A percentile compares a stretch with the other conserved stretches of the same genome.
These are phyloP conservation scores for Coemansia sp. DNA, from an alignment of 192 early-diverging fungal species.

Conservation along the genomic window DNA sequence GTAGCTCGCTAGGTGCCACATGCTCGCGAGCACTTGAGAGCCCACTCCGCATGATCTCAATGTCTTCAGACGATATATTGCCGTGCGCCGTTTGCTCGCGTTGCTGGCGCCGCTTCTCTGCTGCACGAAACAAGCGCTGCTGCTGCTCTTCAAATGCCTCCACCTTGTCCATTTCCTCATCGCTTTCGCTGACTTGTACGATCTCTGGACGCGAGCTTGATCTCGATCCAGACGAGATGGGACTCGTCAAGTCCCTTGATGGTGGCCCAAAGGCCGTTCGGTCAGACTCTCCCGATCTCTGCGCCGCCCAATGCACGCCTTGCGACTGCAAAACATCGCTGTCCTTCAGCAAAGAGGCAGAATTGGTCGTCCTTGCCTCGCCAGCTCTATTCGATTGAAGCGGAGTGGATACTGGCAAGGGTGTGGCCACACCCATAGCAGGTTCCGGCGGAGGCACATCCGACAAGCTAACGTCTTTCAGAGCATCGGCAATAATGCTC, in stretches of 20 bases:
- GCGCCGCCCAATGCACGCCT: slow-evolving; percentile 11
- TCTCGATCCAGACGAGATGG: slow-evolving; percentile 16
- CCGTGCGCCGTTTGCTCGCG: slow-evolving; percentile 32
- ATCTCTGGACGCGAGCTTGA: slow-evolving; percentile 18
- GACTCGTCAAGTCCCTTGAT: background rate
- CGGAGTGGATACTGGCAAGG: background rate
- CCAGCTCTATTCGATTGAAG: background rate
- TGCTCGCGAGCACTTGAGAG: slow-evolving; percentile 61
- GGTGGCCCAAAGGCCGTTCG: slow-evolving; percentile 22
- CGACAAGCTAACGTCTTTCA: background rate
- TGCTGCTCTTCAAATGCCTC: slow-evolving; percentile 39
- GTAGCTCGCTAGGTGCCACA: slow-evolving; percentile 44
- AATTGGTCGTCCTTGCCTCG: background rate
- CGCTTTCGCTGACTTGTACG: slow-evolving; percentile 19
- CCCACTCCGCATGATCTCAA: slow-evolving; percentile 51
- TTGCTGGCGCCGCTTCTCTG: slow-evolving; percentile 41
- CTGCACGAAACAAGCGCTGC: slow-evolving; percentile 35
- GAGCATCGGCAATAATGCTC: background rate
- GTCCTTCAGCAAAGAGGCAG: slow-evolving; percentile 19
- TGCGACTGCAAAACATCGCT: slow-evolving; percentile 14
- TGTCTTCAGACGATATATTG: slow-evolving; percentile 39
- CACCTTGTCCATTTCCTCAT: slow-evolving; percentile 14
- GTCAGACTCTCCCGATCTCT: slow-evolving; percentile 28
- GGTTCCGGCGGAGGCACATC: background rate
- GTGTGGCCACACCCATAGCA: background rate